Base-by-base conservation (phyloP, 345 rosid genomes). In the Euphorbia lathyris region DNA sequence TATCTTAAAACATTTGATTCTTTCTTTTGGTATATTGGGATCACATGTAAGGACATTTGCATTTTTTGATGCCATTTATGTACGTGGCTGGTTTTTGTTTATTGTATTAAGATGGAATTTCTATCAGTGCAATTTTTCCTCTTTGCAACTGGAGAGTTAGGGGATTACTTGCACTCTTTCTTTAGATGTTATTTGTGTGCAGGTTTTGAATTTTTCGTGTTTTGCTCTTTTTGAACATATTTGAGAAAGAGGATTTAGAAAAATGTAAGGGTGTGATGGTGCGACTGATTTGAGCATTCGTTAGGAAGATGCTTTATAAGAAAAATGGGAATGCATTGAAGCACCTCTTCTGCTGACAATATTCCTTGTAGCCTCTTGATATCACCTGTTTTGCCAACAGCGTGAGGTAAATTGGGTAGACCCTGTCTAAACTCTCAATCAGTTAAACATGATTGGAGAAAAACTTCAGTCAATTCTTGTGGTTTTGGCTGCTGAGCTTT, bases 261-360 rank as follows among this genome's bases (percentile, higher is more conserved):
- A 43, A 64, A 20, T 23, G 8, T 13, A 10, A 63, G 36, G 55
- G 22, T 23, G 55, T 45, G 10, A 9, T 22, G 36, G 30, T 23
- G 68, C 36, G 26, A 25, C 36, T 64, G 53, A 25, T 64, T 64
- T 64, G 55, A 64, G 38, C 67, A 43, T 63, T 40, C 23, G 38
- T 43, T 64, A 43, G 55, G 22, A 45, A 10, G 55, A 42, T 64
- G 47, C 23, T 19, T 64, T 64, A 27, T 53, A 1, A 53, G 38
- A 53, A 53, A 22, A 9, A 23, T 53, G 11, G 29, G 58, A 53
- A 53, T 19, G 29, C 58, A 53, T 3, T 53, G 26, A 53, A 20
- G 27, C 27, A 22, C 27, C 58, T 22, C 26, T 53, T 22, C 58
- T 9, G 11, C 5, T 53, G 2, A 20, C 6, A 17, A 5, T 51